A percentile compares a stretch with the other conserved stretches of the same genome.
These are phyloP conservation scores for Mycotypha africana DNA, from an alignment of 371 early-diverging fungal genomes.

Conservation along the genomic window DNA sequence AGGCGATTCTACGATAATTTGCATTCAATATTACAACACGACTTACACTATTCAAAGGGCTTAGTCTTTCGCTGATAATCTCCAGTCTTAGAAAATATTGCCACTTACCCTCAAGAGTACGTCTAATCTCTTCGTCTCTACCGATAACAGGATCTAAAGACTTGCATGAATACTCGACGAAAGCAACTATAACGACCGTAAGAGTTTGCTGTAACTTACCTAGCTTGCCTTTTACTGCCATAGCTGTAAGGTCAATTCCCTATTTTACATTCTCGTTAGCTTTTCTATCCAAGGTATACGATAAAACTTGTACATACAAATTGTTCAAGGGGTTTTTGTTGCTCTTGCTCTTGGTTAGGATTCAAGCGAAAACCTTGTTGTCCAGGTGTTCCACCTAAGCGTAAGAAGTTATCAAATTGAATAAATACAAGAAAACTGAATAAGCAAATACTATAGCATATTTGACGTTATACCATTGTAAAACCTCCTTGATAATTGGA, in stretches of 20 bases:
- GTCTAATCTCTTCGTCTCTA: slow-evolving; percentile 77
- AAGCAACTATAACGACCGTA: background rate
- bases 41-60: background rate
- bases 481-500: too few species aligned
- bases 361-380: slow-evolving; percentile 34
- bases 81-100: too few species aligned
- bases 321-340: slow-evolving; percentile 35
- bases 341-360: slow-evolving; percentile 34
- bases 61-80: too few species aligned
- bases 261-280: too few species aligned
- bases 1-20: too few species aligned
- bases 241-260: slow-evolving; percentile 70
- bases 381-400: too few species aligned
- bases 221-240: slow-evolving; percentile 60
- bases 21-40: too few species aligned
- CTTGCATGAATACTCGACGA: background rate
- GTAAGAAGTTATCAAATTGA: too few species aligned
- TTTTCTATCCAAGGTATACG: too few species aligned
- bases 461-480: too few species aligned
- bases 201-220: slow-evolving; percentile 45
- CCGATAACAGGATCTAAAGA: slow-evolving; percentile 78
- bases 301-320: slow-evolving; percentile 25
- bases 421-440: too few species aligned
- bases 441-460: too few species aligned
- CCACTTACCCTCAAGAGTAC: slow-evolving; percentile 73